Evolutionary conservation across 768 basidiomycete genomes (phyloP), one percentile per base, ranked within the genome.

Genomic region (Psilocybe sp.): DNA sequence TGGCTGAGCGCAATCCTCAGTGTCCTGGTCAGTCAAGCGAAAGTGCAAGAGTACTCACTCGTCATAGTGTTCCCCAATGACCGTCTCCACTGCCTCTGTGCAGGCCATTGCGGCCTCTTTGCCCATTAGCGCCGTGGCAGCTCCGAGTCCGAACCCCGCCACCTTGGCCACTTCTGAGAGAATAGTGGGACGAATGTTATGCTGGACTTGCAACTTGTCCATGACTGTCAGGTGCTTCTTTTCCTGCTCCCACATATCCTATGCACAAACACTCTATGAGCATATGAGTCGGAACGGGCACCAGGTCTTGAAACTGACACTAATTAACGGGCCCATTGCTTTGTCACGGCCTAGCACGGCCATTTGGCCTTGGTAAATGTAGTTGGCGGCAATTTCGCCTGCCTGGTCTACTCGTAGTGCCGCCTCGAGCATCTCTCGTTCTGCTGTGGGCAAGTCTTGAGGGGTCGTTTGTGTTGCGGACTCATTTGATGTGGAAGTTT

Each of bases 221-320:
- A 96, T 91, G 31, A 93, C 90, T 0, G 70, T 62, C 11, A 98
- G 74, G 67, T 98, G 95, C 64, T 90, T 92, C 71, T 88, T 89
- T 68, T 98, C 95, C 64, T 92, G 92, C 32, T 92, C 83, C 93
- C 94, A 98, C 95, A 98, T 98, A 52, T 90, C 87, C 94, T 98
- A 46, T 23, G 38, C 47, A 50, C 14, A 41, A 33, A 36, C 16
- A 48, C 35, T 45, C 12, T 39, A 31, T 20, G 40, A 46, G 44
- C 18, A 28, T 39, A 41, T 15, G 31, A 46, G 28, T 31, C 8
- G 7, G 16, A 14, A 33, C 28, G n/a, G 1, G 36, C 38, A 16
- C 19, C 18, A 14, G 41, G 36, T 33, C 39, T 35, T 18, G 31
- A 20, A 35, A 69, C 80, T 52, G 55, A 85, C 94, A 70, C 92